phyloP scores from a whole-genome alignment of 768 basidiomycete species.

The Mycena epipterygia region DNA sequence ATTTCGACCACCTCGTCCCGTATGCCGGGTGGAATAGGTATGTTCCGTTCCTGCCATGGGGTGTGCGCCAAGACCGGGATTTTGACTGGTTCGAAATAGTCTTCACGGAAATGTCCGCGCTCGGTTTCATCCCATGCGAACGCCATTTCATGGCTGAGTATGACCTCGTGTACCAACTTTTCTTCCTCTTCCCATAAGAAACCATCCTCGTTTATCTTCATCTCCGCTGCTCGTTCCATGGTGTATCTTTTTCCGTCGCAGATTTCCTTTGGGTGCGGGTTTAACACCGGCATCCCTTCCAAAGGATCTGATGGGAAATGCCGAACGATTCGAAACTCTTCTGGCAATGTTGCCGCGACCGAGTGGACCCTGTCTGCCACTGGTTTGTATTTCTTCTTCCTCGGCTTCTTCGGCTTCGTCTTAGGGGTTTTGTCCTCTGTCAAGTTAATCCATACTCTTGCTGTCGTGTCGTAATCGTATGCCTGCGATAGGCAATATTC shows the following conservation, averaged over 20 bases:
- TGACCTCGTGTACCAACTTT: neutral
- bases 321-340: neutral
- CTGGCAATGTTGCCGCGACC: neutral
- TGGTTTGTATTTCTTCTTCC: neutral
- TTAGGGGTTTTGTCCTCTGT: neutral
- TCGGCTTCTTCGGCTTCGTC: neutral
- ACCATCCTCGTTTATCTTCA: neutral
- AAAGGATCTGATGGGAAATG: neutral
- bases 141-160: neutral
- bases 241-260: neutral
- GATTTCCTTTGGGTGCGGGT: neutral
- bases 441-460: neutral
- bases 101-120: conserved; percentile 26
- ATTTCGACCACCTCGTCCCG: neutral
- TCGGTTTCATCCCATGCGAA: conserved; percentile 38
- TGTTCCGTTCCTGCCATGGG: conserved; percentile 35
- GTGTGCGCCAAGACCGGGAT: conserved; percentile 40
- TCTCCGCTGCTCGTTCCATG: neutral
- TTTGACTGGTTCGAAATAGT: conserved; percentile 37
- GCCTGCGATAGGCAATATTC: neutral
- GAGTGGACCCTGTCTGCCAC: neutral
- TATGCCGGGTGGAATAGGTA: conserved; percentile 33
- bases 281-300: neutral
- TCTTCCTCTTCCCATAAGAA: neutral
- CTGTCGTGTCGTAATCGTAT: neutral